Evolutionary conservation across 176 grass and related monocot genomes (phyloP).

Genomic region (Carex scoparia): DNA sequence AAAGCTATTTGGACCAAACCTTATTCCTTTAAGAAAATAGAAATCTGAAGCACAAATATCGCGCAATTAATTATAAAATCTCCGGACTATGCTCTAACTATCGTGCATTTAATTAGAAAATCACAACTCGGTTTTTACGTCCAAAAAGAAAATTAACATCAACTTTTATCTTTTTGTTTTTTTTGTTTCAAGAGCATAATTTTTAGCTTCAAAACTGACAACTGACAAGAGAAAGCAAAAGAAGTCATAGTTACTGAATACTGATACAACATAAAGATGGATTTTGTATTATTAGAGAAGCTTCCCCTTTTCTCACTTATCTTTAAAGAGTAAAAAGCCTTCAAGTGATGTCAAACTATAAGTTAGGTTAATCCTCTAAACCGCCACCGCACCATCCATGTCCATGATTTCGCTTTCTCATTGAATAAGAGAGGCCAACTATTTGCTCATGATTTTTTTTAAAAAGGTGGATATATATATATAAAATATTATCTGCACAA

Average conservation of each 20-base stretch:
- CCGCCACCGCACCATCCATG: neutral
- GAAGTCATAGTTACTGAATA: neutral
- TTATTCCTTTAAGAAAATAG: too few relatives aligned
- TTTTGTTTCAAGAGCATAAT: neutral
- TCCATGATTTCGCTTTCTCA: neutral
- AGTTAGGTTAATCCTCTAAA: constrained; percentile 11
- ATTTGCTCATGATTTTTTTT: neutral
- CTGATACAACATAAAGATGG: neutral
- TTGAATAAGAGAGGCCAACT: neutral
- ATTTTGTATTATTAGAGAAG: neutral
- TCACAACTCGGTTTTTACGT: neutral
- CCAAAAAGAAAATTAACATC: neutral
- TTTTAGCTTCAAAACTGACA: neutral
- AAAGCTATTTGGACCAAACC: too few relatives aligned
- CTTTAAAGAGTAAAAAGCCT: neutral
- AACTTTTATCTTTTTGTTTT: neutral
- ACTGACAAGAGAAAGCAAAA: neutral
- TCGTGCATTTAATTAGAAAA: neutral
- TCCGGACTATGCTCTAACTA: too few relatives aligned
- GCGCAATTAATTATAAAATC: too few relatives aligned
- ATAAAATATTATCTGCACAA: neutral
- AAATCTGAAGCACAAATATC: too few relatives aligned
- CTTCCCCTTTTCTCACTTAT: neutral
- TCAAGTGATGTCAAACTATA: neutral
- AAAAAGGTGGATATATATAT: neutral